Evolutionary conservation across 2,329 filamentous ascomycete species (phyloP), one percentile per base, ranked within the genome.

Genomic region (Epicoccum sorghinum): DNA sequence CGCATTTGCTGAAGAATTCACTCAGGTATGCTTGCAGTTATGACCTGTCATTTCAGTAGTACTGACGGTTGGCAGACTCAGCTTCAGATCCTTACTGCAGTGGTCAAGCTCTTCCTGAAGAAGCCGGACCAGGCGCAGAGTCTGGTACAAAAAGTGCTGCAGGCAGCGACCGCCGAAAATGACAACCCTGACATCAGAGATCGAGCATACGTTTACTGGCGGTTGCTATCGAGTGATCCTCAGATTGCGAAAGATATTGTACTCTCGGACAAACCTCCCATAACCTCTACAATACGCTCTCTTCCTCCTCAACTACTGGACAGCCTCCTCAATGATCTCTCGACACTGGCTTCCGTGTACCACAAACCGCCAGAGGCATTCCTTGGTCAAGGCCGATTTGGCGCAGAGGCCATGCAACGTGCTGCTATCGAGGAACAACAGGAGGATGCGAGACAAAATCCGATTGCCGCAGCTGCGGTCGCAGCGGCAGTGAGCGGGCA

Each of bases 301-400:
- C 83, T 98, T 27, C 92, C 95, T 1, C 84, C 89, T 4, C 82
- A 87, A 30, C 83, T 99, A 6, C 84, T 99, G 38, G 93, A 99
- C 58, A 88, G 92, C 74, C 86, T 99, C n/a, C 85, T 99, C 7
- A 83, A 84, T 8, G 93, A 99, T 75, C 85, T 99, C 29, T 98
- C 93, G 10, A 97, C 95, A 8, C 84, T 99, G 27, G 92, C 95
- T 7, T 98, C 93, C 1, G 95, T 99, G 22, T 99, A 99, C 78
- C 95, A 99, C 84, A 98, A 96, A 79, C 93, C 93, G 7, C 93
- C 95, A 39, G 91, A 96, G 82, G 92, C 93, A n/a, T 99, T 99
- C 76, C 89, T 99, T 53, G 95, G 95, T 64, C 92, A 96, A 77
- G 95, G 95, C 37, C 88, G 93, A 39, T 97, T 91, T 65, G 95